phyloP scores from a whole-genome alignment of 1,284 basidiomycete species.

The Filobasidium uniguttulatum region DNA sequence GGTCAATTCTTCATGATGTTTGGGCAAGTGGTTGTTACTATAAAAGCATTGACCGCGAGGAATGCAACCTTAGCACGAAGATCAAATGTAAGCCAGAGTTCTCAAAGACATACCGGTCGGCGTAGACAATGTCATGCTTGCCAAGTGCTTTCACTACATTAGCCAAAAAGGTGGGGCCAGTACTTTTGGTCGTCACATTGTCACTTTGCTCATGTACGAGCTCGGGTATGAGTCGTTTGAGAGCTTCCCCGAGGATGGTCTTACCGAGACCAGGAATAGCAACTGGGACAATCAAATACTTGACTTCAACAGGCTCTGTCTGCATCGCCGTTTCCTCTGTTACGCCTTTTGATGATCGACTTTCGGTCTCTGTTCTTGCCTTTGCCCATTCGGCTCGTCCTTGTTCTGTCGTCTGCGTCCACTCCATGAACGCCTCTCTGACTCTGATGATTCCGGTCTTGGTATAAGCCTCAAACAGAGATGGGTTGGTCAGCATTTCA shows the following conservation, averaged over 20 bases:
- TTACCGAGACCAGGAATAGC: conserved; percentile 95
- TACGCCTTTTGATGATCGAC: conserved; percentile 19
- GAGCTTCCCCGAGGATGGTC: conserved; percentile 69
- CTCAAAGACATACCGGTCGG: conserved; percentile 55
- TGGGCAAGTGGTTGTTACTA: conserved; percentile 74
- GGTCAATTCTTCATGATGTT: conserved; percentile 59
- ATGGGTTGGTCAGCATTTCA: conserved; percentile 52
- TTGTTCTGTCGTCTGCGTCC: conserved; percentile 49
- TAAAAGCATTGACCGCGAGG: too few species aligned
- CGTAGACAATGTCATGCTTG: conserved; percentile 56
- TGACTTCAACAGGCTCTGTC: too few species aligned
- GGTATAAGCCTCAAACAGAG: conserved; percentile 54
- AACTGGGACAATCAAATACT: conserved; percentile 71
- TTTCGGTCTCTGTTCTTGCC: conserved; percentile 18
- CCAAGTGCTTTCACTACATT: conserved; percentile 55
- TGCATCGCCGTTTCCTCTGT: conserved; percentile 50
- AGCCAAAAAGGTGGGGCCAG: conserved; percentile 60
- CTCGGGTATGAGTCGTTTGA: conserved; percentile 48
- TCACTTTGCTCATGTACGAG: conserved; percentile 88
- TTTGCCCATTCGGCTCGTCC: conserved; percentile 32
- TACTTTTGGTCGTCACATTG: conserved; percentile 66
- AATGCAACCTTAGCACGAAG: too few species aligned
- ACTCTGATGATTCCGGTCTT: conserved; percentile 62
- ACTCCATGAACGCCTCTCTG: conserved; percentile 63
- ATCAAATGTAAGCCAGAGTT: background rate